Conservation (phyloP, 2,329 filamentous ascomycete genomes). For the Diaporthe aspalathi region DNA sequence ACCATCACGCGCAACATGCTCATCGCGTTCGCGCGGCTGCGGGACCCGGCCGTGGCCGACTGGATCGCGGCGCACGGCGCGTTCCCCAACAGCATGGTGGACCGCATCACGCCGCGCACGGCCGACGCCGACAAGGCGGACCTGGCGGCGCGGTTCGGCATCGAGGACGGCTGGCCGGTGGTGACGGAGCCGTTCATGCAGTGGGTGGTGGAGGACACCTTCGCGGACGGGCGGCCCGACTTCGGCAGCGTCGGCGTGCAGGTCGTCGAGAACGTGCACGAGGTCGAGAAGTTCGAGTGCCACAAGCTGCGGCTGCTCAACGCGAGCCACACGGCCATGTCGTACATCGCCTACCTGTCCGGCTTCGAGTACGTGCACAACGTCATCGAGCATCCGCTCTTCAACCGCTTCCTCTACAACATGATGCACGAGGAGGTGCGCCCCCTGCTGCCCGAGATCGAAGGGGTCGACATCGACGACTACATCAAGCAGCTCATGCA, state of each 20-base stretch:
- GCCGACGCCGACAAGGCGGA: slow-evolving; percentile 56
- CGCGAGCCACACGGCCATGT: slow-evolving; percentile 63
- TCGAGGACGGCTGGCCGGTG: slow-evolving; percentile 64
- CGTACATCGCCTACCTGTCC: slow-evolving; percentile 62
- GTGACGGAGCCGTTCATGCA: slow-evolving; percentile 68
- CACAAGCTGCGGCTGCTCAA: slow-evolving; percentile 68
- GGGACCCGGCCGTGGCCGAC: slow-evolving; percentile 58
- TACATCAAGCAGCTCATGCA: slow-evolving; percentile 65
- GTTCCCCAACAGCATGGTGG: slow-evolving; percentile 68
- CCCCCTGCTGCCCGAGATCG: slow-evolving; percentile 61
- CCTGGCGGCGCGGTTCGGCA: slow-evolving; percentile 57
- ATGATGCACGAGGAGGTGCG: slow-evolving; percentile 68
- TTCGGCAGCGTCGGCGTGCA: slow-evolving; percentile 66
- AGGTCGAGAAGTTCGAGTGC: slow-evolving; percentile 66
- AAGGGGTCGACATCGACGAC: slow-evolving; percentile 61
- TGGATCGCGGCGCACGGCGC: slow-evolving; percentile 61
- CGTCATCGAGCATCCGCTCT: slow-evolving; percentile 61
- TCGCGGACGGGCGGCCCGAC: slow-evolving; percentile 61
- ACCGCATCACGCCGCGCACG: slow-evolving; percentile 66
- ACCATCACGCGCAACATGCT: slow-evolving; percentile 65
- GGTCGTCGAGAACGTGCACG: slow-evolving; percentile 62
- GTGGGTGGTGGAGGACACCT: slow-evolving; percentile 66
- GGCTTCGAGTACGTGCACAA: slow-evolving; percentile 67
- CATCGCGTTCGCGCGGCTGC: slow-evolving; percentile 59
- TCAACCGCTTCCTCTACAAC: slow-evolving; percentile 61